A percentile compares a stretch with the other conserved stretches of the same genome.
phyloP scores from a whole-genome alignment of 208 protist genomes.

The Trypanosoma brucei region DNA sequence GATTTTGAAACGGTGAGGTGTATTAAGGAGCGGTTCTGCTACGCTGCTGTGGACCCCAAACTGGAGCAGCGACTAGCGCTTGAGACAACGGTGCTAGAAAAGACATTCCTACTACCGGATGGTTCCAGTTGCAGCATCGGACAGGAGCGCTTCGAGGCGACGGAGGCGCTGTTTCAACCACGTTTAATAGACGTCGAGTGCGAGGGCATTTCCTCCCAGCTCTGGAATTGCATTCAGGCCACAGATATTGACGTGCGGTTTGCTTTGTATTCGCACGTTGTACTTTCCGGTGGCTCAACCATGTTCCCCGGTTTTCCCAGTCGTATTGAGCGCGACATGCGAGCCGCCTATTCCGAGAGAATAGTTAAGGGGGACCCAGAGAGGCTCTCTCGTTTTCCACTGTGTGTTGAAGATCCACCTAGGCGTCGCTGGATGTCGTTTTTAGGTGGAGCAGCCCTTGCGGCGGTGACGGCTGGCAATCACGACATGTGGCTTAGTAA shows the following conservation, averaged over 20 bases:
- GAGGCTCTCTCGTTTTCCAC: slow-evolving; percentile 76
- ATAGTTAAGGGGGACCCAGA: slow-evolving; percentile 82
- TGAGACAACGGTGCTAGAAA: slow-evolving; percentile 61
- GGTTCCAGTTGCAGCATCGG: slow-evolving; percentile 90
- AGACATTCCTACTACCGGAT: slow-evolving; percentile 84
- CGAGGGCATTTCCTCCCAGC: slow-evolving; percentile 77
- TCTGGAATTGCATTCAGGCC: slow-evolving; percentile 94
- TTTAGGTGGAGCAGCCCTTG: slow-evolving; percentile 94
- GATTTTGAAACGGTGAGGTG: slow-evolving; percentile 95
- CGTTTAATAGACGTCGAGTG: slow-evolving; percentile 91
- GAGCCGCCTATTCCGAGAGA: slow-evolving; percentile 83
- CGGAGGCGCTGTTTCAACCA: slow-evolving; percentile 97
- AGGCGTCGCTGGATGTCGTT: slow-evolving; percentile 97
- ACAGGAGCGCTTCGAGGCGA: slow-evolving; percentile 87
- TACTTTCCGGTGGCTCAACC: slow-evolving; percentile 96
- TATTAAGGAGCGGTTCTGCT: slow-evolving; percentile 94
- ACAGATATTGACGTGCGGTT: slow-evolving; percentile 52
- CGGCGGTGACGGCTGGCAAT: slow-evolving; percentile 91
- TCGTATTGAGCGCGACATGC: slow-evolving; percentile 94
- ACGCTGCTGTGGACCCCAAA: slow-evolving; percentile 82
- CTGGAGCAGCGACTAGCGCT: slow-evolving; percentile 88
- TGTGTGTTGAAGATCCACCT: slow-evolving; percentile 94
- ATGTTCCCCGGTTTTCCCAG: slow-evolving; percentile 96
- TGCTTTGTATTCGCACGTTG: slow-evolving; percentile 95
- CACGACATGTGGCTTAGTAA: slow-evolving; percentile 49